Conservation (phyloP, 78 protist genomes). For the Isochrysis galbana region DNA sequence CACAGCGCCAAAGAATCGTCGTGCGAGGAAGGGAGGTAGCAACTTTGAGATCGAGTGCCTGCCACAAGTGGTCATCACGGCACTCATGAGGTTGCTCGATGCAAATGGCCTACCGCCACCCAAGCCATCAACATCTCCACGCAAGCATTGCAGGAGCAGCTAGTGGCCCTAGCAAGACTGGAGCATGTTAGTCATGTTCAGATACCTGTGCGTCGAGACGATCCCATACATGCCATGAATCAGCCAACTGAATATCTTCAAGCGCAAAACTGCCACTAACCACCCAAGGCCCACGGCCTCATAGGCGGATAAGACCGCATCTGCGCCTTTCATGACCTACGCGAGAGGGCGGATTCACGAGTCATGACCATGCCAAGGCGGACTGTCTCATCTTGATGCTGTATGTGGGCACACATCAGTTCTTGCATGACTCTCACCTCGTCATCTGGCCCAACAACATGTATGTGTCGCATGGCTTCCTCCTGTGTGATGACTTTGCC, state of each 20-base stretch:
- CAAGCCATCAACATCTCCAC: too few species aligned
- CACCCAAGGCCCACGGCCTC: neutral
- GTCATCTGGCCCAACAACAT: neutral
- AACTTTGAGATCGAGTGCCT: neutral
- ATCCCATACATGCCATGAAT: neutral
- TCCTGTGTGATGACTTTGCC: neutral
- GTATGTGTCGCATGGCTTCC: neutral
- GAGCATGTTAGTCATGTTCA: too few species aligned
- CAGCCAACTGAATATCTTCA: neutral
- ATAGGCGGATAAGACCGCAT: neutral
- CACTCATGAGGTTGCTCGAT: too few species aligned
- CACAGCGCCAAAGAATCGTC: neutral
- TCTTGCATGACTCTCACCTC: too few species aligned
- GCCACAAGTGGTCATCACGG: too few species aligned
- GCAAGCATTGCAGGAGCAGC: too few species aligned
- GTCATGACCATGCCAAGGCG: too few species aligned
- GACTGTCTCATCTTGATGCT: too few species aligned
- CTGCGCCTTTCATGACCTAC: neutral
- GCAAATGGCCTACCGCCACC: too few species aligned
- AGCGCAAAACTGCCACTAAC: neutral
- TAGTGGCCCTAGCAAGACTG: too few species aligned
- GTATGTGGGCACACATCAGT: too few species aligned
- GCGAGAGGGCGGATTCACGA: too few species aligned
- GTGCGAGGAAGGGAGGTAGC: neutral
- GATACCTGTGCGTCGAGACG: neutral